These are phyloP conservation scores for Phoma herbarum DNA, from an alignment of 2,329 filamentous ascomycete genomes.

Conservation along the genomic window DNA sequence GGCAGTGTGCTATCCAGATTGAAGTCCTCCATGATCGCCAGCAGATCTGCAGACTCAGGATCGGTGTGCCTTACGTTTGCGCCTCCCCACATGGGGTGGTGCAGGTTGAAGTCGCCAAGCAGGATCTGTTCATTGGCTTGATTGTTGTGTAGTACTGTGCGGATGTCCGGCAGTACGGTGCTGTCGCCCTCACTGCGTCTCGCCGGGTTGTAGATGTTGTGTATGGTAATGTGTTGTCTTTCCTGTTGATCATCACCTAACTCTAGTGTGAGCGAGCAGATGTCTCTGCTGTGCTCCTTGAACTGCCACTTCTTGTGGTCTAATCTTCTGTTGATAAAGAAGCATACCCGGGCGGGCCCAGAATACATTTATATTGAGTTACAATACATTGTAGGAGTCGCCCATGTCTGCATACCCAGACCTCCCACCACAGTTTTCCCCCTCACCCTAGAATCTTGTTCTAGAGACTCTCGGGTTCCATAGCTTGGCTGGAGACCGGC, in stretches of 20 bases:
- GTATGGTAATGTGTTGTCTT: background rate
- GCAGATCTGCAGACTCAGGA: slow-evolving; percentile 18
- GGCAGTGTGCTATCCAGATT: slow-evolving; percentile 15
- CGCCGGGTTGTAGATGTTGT: slow-evolving; percentile 1
- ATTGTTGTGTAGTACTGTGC: background rate
- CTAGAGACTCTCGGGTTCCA: no score
- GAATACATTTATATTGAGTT: no score
- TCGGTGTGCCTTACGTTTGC: slow-evolving; percentile 15
- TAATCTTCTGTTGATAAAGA: slow-evolving; percentile 37
- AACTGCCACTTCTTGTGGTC: slow-evolving; percentile 27
- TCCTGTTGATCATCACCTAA: slow-evolving; percentile 2
- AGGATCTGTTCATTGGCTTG: background rate
- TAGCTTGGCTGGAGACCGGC: no score
- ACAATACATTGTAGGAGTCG: no score
- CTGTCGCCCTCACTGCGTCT: background rate
- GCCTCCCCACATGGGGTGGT: slow-evolving; percentile 20
- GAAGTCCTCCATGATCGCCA: slow-evolving; percentile 24
- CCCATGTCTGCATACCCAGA: no score
- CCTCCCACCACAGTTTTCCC: no score
- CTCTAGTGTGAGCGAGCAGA: slow-evolving; percentile 27
- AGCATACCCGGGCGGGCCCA: slow-evolving; percentile 33
- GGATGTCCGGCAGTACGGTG: background rate
- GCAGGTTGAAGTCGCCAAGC: no score
- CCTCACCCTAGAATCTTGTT: no score
- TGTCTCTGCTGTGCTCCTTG: slow-evolving; percentile 25